Evolutionary conservation across 2,329 filamentous ascomycete species (phyloP), one percentile per base, ranked within the genome.

Genomic region (Talaromyces sp.): DNA sequence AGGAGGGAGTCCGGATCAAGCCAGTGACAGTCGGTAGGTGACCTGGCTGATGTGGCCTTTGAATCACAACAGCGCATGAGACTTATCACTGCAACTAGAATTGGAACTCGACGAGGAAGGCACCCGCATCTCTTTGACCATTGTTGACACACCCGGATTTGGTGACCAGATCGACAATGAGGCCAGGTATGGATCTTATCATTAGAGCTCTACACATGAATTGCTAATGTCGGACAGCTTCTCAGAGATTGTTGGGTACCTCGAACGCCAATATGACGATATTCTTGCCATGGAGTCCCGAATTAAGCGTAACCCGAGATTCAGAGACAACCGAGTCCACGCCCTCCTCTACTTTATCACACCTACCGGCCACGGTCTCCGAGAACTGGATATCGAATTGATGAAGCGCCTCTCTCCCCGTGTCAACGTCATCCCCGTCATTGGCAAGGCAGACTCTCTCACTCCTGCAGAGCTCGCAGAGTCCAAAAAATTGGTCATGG

Each of bases 231-330:
- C 62, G 13, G 65, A 64, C 71, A 96, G 93, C 84, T 99, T 99
- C 80, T 90, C 90, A 73, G 95, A 98, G 82, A 99, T 99, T 75
- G 93, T 97, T 72, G 94, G 93, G 72, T 97, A 96, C 83, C 91
- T 99, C 75, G 95, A 99, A 86, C 89, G 94, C 83, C 94, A 99
- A 88, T 98, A 98, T 82, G 95, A 99, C 82, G 93, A 98, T 79
- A 98, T 99, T 85, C 87, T 99, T 73, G 94, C 95, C 68, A 94
- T 98, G 84, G 95, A 99, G 85, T 98, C 95, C 75, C 92, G 95
- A 85, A 99, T 99, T 86, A 99, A 99, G 91, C 95, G 95, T 93
- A 99, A 99, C 85, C 95, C 95, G 73, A 90, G 95, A 76, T 99
- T 99, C 90, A 90, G 95, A 77, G 95, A 99, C 84, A 98, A 99